Base-by-base conservation (phyloP, 2,329 filamentous ascomycete genomes). In the Trichoderma koningii region DNA sequence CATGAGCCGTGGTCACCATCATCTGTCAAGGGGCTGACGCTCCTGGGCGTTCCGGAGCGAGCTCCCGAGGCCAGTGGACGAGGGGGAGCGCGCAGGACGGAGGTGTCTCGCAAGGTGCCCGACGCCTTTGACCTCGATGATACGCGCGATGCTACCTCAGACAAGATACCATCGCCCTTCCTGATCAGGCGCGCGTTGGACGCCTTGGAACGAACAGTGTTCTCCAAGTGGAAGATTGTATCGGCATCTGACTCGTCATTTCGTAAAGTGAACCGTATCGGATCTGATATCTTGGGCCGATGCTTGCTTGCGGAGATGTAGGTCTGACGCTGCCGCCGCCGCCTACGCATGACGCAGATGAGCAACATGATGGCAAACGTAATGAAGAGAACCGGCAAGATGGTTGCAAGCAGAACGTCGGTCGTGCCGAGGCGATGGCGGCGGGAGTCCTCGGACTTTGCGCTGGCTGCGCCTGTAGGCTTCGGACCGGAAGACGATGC, bases 301-400 rank as follows among this genome's bases (percentile, higher is more conserved):
- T 73, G 72, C 30, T 71, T 75, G 60, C 68, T 71, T 5, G 72
- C 71, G 2, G 73, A 63, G 48, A 75, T 74, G 17, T 63, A 63
- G 6, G 68, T 73, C 17, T 71, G 70, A 23, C 68, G 72, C 12
- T 69, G 69, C 23, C 71, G 72, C 2, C 73, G 72, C 2, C 73
- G 72, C 12, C 74, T 75, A 26, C 77, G 71, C 47, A 76, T 64
- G 61, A 75, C 74, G 65, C 73, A 79, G 23, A 75, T 66, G 6
- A 78, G 66, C 3, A 78, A 66, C 68, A 76, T 69, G 19, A 76
- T 67, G 9, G 76, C 66, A 5, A 78, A 66, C 0, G 76, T 67
- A 12, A 79, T 63, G 21, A 76, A 70, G 1, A 81, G 67, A 15
- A 82, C 68, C 2, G 81, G 81, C 3, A 83, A 72, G 3, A 83